Base-by-base conservation (phyloP, 352 stramenopile species). In the Pythium phragmitis region DNA sequence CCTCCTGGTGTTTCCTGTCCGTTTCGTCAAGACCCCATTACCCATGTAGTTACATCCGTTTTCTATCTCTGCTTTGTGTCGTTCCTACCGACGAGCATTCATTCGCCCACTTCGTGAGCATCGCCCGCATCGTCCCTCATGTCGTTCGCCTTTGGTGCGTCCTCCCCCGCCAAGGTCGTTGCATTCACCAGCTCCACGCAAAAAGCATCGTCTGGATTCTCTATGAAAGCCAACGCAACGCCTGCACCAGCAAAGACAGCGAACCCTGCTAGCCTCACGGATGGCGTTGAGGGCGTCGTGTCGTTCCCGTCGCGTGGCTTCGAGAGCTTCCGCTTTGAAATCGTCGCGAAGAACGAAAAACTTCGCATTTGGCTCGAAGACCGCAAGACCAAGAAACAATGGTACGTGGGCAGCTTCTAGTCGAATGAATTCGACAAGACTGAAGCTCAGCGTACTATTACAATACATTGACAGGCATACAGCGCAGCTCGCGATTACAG, bases 311-410 rank as follows among this genome's bases (percentile, higher is more conserved):
- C 56, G 45, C 56, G n/a, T 9, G 4, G 11, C 16, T 7, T 11
- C 7, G 28, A 19, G 30, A 55, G 21, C 19, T 64, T 50, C 19
- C 57, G 57, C 46, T 64, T 51, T 39, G 33, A 33, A 23, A 36
- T 64, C 13, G 16, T 50, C 5, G 34, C 45, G 6, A 63, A 55
- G 21, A 46, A 57, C 17, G 34, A 49, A 2, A 21, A 41, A 21
- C 48, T 65, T 1, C 17, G 36, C 26, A 53, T 65, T 17, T 65
- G 48, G 57, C 33, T 64, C 21, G 57, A 64, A 13, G 36, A 64
- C 57, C 36, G 47, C 47, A 47, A 34, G 34, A 51, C 46, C 5
- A 64, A 64, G 46, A 56, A 64, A 33, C 57, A 64, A 14, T 63
- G 45, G 42, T 62, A 46, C 21, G 21, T 1, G 21, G 21, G 21